Evolutionary conservation across 2,329 filamentous ascomycete species (phyloP), one percentile per base, ranked within the genome.

Genomic region (Alternaria incomplexa): DNA sequence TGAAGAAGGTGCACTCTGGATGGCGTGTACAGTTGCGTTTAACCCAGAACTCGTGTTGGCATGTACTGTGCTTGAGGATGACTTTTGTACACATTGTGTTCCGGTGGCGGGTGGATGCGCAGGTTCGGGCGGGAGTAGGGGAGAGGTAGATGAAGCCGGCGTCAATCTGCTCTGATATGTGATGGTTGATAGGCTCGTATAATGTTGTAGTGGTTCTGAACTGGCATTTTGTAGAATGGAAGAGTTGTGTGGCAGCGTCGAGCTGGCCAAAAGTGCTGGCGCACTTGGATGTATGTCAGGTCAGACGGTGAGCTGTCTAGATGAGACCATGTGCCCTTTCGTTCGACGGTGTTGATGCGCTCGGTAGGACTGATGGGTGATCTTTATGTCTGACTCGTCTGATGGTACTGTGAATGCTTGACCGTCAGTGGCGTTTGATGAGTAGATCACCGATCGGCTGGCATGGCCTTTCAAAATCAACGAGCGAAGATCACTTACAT

Each of bases 71-170:
- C 53, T 67, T 71, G 11, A 73, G 61, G 1, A 60, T 67, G 28
- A 73, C 67, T 45, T 65, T 68, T 45, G 69, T 73, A 63, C 70
- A 73, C 70, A 73, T 73, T 1, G 36, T 17, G 32, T 51, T 60
- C 32, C 30, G 12, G 17, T 20, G 28, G 5, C 8, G 20, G 12
- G 17, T 30, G 30, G n/a, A 7, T 23, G 43, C 13, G 20, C 20
- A 20, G 20, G 20, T 20, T 20, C 20, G 20, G 20, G 20, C 20
- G 20, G 20, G 20, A 20, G 20, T 20, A 20, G 20, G 20, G 20
- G 47, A 30, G 47, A 22, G 22, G 13, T 12, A n/a, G 47, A 51
- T 30, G 5, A 32, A 22, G 25, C 36, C 11, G 30, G 22, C 20
- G 17, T 51, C 17, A 51, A 36, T 32, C 10, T 6, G 8, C 28